Base-by-base conservation (phyloP, 2,329 filamentous ascomycete species). In the Phialophora macrospora region DNA sequence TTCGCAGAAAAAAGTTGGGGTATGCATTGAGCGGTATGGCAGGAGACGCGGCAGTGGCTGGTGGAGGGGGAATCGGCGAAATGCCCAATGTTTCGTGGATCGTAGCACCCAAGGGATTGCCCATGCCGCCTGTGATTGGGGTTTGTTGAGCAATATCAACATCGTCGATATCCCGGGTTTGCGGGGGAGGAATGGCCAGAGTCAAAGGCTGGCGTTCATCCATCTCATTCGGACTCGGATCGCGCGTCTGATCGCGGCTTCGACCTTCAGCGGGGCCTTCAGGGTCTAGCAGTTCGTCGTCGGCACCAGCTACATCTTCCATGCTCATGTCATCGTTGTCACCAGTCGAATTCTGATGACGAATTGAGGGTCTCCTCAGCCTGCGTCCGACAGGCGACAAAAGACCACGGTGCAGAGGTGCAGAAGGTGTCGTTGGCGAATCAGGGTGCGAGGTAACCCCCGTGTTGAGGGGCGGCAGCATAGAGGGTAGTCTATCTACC, bases 61-160 rank as follows among this genome's bases (percentile, higher is more conserved):
- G 80, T 57, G 84, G 82, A 9, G 90, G 88, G 63, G 90, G 89
- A 73, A 87, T 87, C 1, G 89, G 89, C 26, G 92, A 94, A 61
- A 95, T 82, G 17, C 89, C 89, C 68, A 94, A 86, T 28, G 87
- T 80, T 11, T 88, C 86, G 20, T 89, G 88, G 7, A 87, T 85
- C 52, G 90, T 88, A 3, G 89, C 86, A 38, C 86, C 85, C 65
- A 87, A 87, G 28, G 85, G 83, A 74, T 91, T 93, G 72, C 89
- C 87, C 64, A 94, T 89, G 77, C 92, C 97, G 57, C 92, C 92
- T 74, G 97, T 93, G 41, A 95, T 87, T 1, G 90, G 87, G 55
- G 89, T 89, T 60, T 91, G 89, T 77, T 97, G 94, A 6, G 91
- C 93, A 73, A 97, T 96, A 79, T 97, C 96, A 79, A 98, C 97